Evolutionary conservation across 495 filamentous ascomycete species (phyloP).

Genomic region (Penicillium herquei): DNA sequence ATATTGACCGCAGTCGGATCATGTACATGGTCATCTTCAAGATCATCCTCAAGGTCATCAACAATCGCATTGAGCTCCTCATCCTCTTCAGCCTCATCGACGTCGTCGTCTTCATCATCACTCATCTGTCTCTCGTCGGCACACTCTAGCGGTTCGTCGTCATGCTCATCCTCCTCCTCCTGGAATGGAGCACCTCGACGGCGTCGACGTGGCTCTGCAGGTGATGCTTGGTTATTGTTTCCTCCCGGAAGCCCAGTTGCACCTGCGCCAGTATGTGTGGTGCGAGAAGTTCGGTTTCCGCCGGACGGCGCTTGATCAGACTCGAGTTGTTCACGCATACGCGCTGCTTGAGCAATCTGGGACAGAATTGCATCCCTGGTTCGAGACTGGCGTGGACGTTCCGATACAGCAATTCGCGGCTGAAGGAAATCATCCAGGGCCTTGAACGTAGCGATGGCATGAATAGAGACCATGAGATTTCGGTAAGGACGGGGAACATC

Average conservation of each 20-base stretch:
- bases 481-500: constrained; percentile 81
- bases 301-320: constrained; percentile 29
- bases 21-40: constrained; percentile 67
- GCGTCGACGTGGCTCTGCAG: constrained; percentile 39
- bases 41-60: constrained; percentile 85
- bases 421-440: constrained; percentile 94
- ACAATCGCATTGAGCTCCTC: constrained; percentile 81
- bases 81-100: constrained; percentile 65
- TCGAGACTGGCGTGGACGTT: constrained; percentile 70
- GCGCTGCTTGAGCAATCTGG: constrained; percentile 78
- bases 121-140: constrained; percentile 88
- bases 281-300: constrained; percentile 21
- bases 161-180: constrained; percentile 57
- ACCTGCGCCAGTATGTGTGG: constrained; percentile 12
- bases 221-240: constrained; percentile 11
- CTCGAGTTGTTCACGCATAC: constrained; percentile 43
- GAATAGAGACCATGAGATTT: constrained; percentile 96
- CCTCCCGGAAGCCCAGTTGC: constrained; percentile 3
- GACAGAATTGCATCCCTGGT: constrained; percentile 65
- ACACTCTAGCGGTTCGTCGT: constrained; percentile 74
- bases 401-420: constrained; percentile 80
- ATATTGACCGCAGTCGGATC: constrained; percentile 91
- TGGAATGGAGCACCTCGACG: constrained; percentile 44
- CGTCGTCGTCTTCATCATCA: constrained; percentile 70
- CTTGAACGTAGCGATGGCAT: constrained; percentile 98